Conservation (phyloP, 1,139 yeast species). For the Candida tropicalis region DNA sequence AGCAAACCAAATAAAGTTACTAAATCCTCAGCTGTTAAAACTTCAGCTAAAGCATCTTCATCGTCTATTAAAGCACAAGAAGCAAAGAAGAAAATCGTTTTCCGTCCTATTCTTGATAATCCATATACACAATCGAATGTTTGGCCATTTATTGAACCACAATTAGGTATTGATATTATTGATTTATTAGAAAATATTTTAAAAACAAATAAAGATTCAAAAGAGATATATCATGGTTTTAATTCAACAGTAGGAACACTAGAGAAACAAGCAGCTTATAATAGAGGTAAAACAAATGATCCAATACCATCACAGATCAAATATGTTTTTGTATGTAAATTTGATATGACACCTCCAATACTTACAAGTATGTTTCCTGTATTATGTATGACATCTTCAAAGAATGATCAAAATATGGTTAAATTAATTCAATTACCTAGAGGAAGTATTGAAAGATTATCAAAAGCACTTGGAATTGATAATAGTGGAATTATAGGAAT, state of each 20-base stretch:
- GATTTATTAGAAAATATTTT: slow-evolving; percentile 44
- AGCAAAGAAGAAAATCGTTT: slow-evolving; percentile 51
- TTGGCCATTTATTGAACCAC: slow-evolving; percentile 55
- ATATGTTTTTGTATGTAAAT: slow-evolving; percentile 56
- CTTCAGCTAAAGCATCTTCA: slow-evolving; percentile 37
- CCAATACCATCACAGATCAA: slow-evolving; percentile 23
- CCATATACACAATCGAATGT: slow-evolving; percentile 53
- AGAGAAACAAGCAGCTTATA: slow-evolving; percentile 47
- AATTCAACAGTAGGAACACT: slow-evolving; percentile 53
- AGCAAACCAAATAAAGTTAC: slow-evolving; percentile 1
- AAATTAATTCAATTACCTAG: slow-evolving; percentile 58
- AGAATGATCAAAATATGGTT: slow-evolving; percentile 28
- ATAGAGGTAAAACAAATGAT: slow-evolving; percentile 15
- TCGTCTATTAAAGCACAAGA: slow-evolving; percentile 46
- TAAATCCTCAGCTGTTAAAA: not conserved
- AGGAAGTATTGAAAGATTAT: slow-evolving; percentile 42
- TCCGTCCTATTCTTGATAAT: slow-evolving; percentile 62
- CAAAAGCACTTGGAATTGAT: slow-evolving; percentile 31
- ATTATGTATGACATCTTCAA: slow-evolving; percentile 49
- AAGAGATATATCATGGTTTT: slow-evolving; percentile 49
- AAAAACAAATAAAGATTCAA: slow-evolving; percentile 24
- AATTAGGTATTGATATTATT: slow-evolving; percentile 37
- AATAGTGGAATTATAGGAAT: slow-evolving; percentile 35
- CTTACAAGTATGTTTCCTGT: slow-evolving; percentile 56
- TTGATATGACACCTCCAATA: slow-evolving; percentile 52